These are phyloP conservation scores for Nematocida sp. DNA, from an alignment of 371 early-diverging fungal species.

Conservation along the genomic window DNA sequence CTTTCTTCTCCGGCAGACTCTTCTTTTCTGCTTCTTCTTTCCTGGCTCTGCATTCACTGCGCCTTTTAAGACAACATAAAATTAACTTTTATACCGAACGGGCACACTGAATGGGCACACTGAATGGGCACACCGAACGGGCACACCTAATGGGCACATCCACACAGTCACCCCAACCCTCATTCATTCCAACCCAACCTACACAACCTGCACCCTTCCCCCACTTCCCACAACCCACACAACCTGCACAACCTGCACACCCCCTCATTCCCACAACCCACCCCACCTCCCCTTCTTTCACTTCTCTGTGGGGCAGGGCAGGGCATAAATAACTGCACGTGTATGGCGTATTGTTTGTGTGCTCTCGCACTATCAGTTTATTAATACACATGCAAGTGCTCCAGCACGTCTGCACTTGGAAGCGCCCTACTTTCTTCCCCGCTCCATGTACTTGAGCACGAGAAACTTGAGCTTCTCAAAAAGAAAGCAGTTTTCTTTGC, in stretches of 20 bases:
- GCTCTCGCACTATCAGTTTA: too few relatives aligned
- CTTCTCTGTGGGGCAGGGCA: too few relatives aligned
- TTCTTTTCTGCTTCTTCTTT: not conserved
- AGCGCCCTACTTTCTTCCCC: slow-evolving; percentile 37
- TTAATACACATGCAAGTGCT: too few relatives aligned
- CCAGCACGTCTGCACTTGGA: not conserved
- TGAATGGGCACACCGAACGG: not conserved
- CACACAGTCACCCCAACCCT: not conserved
- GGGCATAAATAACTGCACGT: too few relatives aligned
- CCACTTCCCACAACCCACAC: not conserved
- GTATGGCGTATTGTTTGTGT: too few relatives aligned
- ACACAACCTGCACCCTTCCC: not conserved
- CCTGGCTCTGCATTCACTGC: not conserved
- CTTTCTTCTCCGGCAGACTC: not conserved
- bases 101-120: too few relatives aligned
- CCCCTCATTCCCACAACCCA: not conserved
- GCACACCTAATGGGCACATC: not conserved
- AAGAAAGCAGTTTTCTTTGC: slow-evolving; percentile 49
- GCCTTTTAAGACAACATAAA: not conserved
- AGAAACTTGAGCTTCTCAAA: slow-evolving; percentile 63
- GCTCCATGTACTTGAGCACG: slow-evolving; percentile 54
- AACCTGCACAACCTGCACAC: not conserved
- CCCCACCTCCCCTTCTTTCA: not conserved
- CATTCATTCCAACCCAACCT: not conserved
- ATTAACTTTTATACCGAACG: not conserved